These are phyloP conservation scores for Melampsora allii-populina DNA, from an alignment of 1,284 basidiomycete genomes.

Conservation along the genomic window DNA sequence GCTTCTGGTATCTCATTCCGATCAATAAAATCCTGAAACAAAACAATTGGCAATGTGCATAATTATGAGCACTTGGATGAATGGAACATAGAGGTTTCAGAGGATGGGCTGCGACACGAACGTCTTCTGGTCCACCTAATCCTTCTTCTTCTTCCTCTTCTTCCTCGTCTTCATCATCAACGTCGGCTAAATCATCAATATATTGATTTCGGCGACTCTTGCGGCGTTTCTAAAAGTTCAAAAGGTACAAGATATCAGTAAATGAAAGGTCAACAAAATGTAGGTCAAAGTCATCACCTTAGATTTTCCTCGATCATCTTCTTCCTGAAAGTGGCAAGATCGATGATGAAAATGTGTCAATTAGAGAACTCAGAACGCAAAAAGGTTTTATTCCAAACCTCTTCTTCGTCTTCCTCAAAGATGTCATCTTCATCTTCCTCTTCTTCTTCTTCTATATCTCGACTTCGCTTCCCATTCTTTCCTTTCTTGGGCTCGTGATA, in stretches of 20 bases:
- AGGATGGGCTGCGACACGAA: not conserved
- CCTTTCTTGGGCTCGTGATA: constrained; percentile 36
- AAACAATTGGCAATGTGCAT: not conserved
- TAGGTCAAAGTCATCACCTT: constrained; percentile 4
- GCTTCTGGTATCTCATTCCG: constrained; percentile 27
- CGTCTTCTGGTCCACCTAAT: constrained; percentile 42
- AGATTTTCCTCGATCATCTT: constrained; percentile 33
- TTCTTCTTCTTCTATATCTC: constrained; percentile 52
- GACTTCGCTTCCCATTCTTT: constrained; percentile 47
- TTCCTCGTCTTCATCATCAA: constrained; percentile 46
- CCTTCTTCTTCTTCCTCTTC: constrained; percentile 46
- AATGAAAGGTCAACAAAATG: not conserved
- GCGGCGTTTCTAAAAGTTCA: constrained; percentile 35
- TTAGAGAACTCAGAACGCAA: constrained; percentile 42
- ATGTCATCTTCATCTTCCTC: constrained; percentile 60
- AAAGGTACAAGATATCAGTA: not conserved
- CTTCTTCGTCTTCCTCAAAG: constrained; percentile 54
- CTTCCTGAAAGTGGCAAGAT: constrained; percentile 28
- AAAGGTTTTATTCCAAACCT: constrained; percentile 36
- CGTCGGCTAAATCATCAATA: constrained; percentile 47
- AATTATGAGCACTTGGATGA: constrained; percentile 6
- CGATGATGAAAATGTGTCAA: constrained; percentile 37
- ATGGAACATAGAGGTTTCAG: not conserved
- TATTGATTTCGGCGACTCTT: constrained; percentile 46
- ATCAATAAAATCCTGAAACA: constrained; percentile 40